Base-by-base conservation (phyloP, 2,329 filamentous ascomycete genomes). In the Thielaviopsis populi region DNA sequence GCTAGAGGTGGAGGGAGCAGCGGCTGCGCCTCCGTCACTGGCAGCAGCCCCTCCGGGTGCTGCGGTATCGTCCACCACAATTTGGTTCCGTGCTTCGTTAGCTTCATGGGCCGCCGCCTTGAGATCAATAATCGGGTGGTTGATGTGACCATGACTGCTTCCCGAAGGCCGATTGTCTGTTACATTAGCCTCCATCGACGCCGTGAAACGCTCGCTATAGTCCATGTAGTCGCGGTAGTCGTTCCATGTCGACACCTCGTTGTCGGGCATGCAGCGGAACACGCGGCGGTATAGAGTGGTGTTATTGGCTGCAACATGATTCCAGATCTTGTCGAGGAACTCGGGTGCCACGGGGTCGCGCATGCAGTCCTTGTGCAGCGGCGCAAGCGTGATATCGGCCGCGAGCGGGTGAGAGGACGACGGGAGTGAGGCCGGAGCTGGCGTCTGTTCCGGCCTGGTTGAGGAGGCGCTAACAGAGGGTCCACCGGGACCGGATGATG, bases 261-360 rank as follows among this genome's bases (percentile, higher is more conserved):
- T 96, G 72, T 99, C 94, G 1, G 94, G 94, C 88, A 95, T 95
- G 74, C 91, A 96, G 58, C 91, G 85, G 77, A 99, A 99, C 8
- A 99, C 92, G 67, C 88, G 84, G 40, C 94, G 87, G 76, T 89
- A 99, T 59, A 99, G 82, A 72, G 91, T 92, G 2, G 94, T 99
- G 73, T 99, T 99, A 77, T 97, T 97, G 67, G 88, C 85, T 0
- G 94, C 94, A 62, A 91, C 85, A 19, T 84, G 81, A 68, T 87
- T 85, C 95, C 95, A 99, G 1, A 89, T 85, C 67, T 95, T 88
- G 56, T 94, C 83, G 72, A 89, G 88, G 74, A 99, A 99, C 1
- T 80, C 77, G 63, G 89, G 81, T 65, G 86, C 85, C 48, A 99
- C 75, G 0, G 95, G 94, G 73, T 99, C 94, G 17, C 81, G 83